Evolutionary conservation across 1,139 yeast genomes (phyloP).

Genomic region (Nakaseomyces delphensis): DNA sequence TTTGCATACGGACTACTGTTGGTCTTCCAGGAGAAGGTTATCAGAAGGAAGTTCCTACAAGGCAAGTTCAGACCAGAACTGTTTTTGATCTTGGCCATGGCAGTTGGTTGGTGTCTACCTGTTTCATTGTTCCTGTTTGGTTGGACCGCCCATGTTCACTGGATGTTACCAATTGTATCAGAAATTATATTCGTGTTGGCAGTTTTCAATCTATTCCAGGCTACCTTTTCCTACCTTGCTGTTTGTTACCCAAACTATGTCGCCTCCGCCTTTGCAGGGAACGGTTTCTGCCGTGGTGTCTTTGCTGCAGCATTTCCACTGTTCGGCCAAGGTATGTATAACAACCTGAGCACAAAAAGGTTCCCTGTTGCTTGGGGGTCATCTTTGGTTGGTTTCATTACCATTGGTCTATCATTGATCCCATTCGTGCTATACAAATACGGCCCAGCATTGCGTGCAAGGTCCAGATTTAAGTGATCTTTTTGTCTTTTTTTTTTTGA

Average conservation of each 20-base stretch:
- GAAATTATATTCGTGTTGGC: slow-evolving; percentile 35
- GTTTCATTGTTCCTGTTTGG: slow-evolving; percentile 23
- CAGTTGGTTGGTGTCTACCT: slow-evolving; percentile 15
- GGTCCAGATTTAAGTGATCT: slow-evolving; percentile 7
- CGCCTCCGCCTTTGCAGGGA: slow-evolving; percentile 55
- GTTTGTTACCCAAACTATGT: slow-evolving; percentile 36
- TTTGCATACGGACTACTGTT: slow-evolving; percentile 14
- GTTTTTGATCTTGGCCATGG: slow-evolving; percentile 15
- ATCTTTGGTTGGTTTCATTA: slow-evolving; percentile 39
- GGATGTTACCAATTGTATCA: slow-evolving; percentile 41
- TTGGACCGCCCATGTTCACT: slow-evolving; percentile 42
- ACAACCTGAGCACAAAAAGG: slow-evolving; percentile 37
- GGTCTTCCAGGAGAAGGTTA: slow-evolving; percentile 12
- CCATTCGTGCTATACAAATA: slow-evolving; percentile 42
- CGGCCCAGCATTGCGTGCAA: slow-evolving; percentile 40
- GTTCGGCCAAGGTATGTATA: slow-evolving; percentile 46
- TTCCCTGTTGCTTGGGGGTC: slow-evolving; percentile 55
- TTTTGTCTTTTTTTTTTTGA: too few species aligned
- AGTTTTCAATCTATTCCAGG: slow-evolving; percentile 38
- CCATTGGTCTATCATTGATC: slow-evolving; percentile 38
- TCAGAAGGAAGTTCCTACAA: slow-evolving; percentile 12
- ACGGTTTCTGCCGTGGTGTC: slow-evolving; percentile 41
- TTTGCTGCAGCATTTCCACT: slow-evolving; percentile 49
- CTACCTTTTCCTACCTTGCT: slow-evolving; percentile 29
- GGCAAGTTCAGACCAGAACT: slow-evolving; percentile 18